A percentile compares a stretch with the other conserved stretches of the same genome.
These are phyloP conservation scores for Talaromyces wortmannii DNA, from an alignment of 495 filamentous ascomycete species.

Conservation along the genomic window DNA sequence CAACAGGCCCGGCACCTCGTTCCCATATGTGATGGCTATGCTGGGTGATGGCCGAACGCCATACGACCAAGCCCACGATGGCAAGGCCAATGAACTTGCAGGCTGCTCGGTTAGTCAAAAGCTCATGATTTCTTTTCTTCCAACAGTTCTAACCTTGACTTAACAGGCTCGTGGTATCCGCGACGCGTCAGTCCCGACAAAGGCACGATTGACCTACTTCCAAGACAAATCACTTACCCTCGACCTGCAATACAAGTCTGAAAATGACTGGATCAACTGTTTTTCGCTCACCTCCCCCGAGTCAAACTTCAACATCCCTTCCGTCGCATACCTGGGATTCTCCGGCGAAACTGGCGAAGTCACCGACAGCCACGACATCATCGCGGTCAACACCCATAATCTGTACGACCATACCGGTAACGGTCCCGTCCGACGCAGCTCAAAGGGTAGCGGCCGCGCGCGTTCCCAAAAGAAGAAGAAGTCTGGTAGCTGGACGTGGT, in stretches of 20 bases:
- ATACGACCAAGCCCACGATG: constrained; percentile 93
- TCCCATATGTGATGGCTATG: constrained; percentile 99
- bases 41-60: constrained; percentile 80
- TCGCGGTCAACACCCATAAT: constrained; percentile 81
- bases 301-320: constrained; percentile 70
- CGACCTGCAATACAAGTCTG: constrained; percentile 87
- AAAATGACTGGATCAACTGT: constrained; percentile 83
- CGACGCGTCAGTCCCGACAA: constrained; percentile 69
- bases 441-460: constrained; percentile 29
- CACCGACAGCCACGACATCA: constrained; percentile 96
- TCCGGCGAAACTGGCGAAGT: constrained; percentile 94
- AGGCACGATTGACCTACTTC: constrained; percentile 88
- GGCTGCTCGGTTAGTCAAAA: constrained; percentile 70
- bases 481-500: constrained; percentile 82
- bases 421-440: constrained; percentile 26
- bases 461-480: constrained; percentile 21
- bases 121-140: background rate
- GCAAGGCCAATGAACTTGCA: constrained; percentile 85
- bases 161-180: constrained; percentile 76
- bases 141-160: background rate
- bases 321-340: constrained; percentile 91
- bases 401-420: constrained; percentile 60
- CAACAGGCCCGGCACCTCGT: constrained; percentile 88
- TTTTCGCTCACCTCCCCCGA: constrained; percentile 63
- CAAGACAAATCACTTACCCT: constrained; percentile 89